These are phyloP conservation scores for Spatholobus suberectus DNA, from an alignment of 306 rosid genomes.

Conservation along the genomic window DNA sequence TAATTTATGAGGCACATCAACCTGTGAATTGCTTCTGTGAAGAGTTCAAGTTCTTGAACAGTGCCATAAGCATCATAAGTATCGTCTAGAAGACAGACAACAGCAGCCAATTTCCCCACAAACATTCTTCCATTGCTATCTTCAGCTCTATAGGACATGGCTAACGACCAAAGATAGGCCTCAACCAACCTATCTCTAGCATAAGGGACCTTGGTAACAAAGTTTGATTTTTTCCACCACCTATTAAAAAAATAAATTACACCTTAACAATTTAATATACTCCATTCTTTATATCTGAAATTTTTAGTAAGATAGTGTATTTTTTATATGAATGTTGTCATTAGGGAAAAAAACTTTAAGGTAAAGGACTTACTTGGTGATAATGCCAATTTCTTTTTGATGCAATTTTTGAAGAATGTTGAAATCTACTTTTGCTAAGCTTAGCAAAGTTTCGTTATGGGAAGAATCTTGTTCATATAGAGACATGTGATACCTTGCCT, in stretches of 20 bases:
- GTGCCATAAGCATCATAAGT: slow-evolving; percentile 54
- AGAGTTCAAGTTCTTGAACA: slow-evolving; percentile 50
- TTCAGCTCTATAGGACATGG: slow-evolving; percentile 32
- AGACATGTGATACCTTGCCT: slow-evolving; percentile 17
- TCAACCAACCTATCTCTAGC: slow-evolving; percentile 51
- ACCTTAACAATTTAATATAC: background rate
- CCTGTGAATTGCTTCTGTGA: slow-evolving; percentile 52
- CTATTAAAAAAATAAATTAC: slow-evolving; percentile 1
- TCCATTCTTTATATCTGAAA: background rate
- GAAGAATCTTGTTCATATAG: slow-evolving; percentile 22
- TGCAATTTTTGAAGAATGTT: slow-evolving; percentile 18
- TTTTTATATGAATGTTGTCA: too few relatives aligned
- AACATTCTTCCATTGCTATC: slow-evolving; percentile 27
- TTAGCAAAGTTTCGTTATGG: background rate
- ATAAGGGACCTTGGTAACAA: slow-evolving; percentile 29
- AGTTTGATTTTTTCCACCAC: slow-evolving; percentile 50
- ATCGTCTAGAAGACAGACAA: slow-evolving; percentile 39
- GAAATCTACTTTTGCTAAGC: slow-evolving; percentile 43
- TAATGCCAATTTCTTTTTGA: too few relatives aligned
- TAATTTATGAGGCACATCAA: background rate
- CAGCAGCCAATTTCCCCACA: slow-evolving; percentile 13
- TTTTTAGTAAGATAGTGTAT: background rate
- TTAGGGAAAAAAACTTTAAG: too few relatives aligned
- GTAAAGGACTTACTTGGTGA: too few relatives aligned
- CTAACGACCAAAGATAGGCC: slow-evolving; percentile 27